Evolutionary conservation across 2,329 filamentous ascomycete species (phyloP), one percentile per base, ranked within the genome.

Genomic region (Stagonosporopsis rhizophila): DNA sequence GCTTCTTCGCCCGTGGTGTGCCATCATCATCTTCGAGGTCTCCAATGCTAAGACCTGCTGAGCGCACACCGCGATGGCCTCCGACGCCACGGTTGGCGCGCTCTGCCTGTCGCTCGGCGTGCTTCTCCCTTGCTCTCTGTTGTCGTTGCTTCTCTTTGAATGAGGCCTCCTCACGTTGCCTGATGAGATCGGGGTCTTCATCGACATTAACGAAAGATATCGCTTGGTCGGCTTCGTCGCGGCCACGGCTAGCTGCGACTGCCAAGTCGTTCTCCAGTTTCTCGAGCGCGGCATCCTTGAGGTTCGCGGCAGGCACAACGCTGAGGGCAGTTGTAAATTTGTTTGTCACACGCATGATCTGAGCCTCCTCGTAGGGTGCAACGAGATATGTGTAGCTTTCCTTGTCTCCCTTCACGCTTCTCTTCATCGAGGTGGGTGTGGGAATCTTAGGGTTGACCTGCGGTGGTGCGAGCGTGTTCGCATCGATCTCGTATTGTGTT

Each of bases 381-480:
- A 88, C 88, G 7, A 91, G 85, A 68, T 93, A 94, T 66, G 89
- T 90, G 74, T 91, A 89, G 6, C 87, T 85, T 66, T 94, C 90
- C 59, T 88, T 84, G 2, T 83, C 80, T 78, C 59, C 45, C 46
- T 69, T 68, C 15, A 38, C 39, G 37, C 58, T 60, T 19, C 40
- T 48, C 22, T 53, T 63, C 32, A 75, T 64, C 34, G 73, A 75
- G 23, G 77, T 79, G 1, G 82, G 81, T 9, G 81, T 82, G 23
- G 82, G 79, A 60, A 81, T 80, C 54, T 75, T 65, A 15, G 81
- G 79, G 61, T 81, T 80, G 50, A 74, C 62, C 52, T 85, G 78
- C 1, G 82, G 79, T 2, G 89, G 88, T 2, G 89, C 89, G 44
- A 92, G 84, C 22, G 82, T 77, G 75, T 91, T 92, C 66, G 85